Conservation (phyloP, 495 filamentous ascomycete species). For the Choiromyces venosus region DNA sequence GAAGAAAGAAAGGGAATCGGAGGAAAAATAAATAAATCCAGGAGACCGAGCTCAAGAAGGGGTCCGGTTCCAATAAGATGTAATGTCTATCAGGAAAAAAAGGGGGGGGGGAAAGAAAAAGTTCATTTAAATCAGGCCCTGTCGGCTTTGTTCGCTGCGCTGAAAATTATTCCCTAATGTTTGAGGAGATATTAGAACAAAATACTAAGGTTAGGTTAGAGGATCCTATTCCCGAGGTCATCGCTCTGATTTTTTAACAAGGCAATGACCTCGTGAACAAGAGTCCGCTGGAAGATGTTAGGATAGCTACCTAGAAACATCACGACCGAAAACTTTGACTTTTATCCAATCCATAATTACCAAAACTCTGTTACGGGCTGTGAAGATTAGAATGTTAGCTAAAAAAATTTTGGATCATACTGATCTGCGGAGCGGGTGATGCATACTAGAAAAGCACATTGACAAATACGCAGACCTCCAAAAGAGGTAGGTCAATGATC, state of each 20-base stretch:
- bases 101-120: neutral
- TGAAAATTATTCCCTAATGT: neutral
- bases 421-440: neutral
- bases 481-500: slow-evolving; percentile 61
- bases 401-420: slow-evolving; percentile 44
- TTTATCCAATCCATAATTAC: slow-evolving; percentile 95
- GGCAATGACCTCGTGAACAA: neutral
- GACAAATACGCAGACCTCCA: slow-evolving; percentile 96
- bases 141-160: neutral
- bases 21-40: neutral
- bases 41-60: neutral
- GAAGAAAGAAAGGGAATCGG: neutral
- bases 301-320: slow-evolving; percentile 83
- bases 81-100: neutral
- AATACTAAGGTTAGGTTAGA: neutral
- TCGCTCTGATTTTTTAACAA: neutral
- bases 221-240: neutral
- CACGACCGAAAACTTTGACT: slow-evolving; percentile 88
- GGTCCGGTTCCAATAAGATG: neutral
- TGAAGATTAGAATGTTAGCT: slow-evolving; percentile 42
- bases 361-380: slow-evolving; percentile 70
- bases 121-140: neutral
- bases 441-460: slow-evolving; percentile 96
- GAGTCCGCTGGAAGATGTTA: neutral
- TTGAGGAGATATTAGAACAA: neutral